These are phyloP conservation scores for Cudoniella acicularis DNA, from an alignment of 495 filamentous ascomycete species.

Conservation along the genomic window DNA sequence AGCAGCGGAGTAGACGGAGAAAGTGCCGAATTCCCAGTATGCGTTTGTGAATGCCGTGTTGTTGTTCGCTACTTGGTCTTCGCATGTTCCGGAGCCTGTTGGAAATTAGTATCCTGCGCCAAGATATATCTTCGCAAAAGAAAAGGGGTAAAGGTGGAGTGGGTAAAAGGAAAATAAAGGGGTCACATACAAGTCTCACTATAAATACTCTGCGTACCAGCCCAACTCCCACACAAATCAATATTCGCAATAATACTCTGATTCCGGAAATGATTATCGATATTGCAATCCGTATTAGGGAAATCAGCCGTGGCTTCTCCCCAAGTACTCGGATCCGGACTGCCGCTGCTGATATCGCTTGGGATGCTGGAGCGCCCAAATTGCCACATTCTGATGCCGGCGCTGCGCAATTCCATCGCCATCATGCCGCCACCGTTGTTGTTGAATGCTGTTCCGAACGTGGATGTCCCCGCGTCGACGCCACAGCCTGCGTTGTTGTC, in stretches of 20 bases:
- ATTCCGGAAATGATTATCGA: conserved; percentile 56
- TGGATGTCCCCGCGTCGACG: conserved; percentile 25
- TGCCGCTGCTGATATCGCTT: conserved; percentile 42
- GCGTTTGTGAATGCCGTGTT: conserved; percentile 55
- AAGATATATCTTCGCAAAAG: conserved; percentile 21
- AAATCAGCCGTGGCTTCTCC: conserved; percentile 56
- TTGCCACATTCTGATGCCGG: conserved; percentile 60
- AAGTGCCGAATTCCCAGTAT: conserved; percentile 64
- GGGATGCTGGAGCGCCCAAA: conserved; percentile 49
- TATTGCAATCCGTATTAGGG: conserved; percentile 52
- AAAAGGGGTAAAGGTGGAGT: conserved; percentile 13
- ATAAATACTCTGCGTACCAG: conserved; percentile 34
- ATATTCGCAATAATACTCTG: conserved; percentile 67
- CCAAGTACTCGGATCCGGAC: conserved; percentile 58
- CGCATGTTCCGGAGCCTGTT: conserved; percentile 47
- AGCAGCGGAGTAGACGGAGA: conserved; percentile 50
- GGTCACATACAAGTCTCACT: conserved; percentile 34
- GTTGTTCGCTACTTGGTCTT: conserved; percentile 60
- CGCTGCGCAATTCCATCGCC: conserved; percentile 60
- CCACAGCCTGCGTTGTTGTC: conserved; percentile 30
- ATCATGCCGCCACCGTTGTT: conserved; percentile 54
- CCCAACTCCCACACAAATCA: conserved; percentile 66
- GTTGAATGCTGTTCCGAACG: conserved; percentile 59
- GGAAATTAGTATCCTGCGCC: not conserved
- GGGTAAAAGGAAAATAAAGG: conserved; percentile 3